Evolutionary conservation across 139 green algal genomes (phyloP).

Genomic region (Ettlia oleoabundans): DNA sequence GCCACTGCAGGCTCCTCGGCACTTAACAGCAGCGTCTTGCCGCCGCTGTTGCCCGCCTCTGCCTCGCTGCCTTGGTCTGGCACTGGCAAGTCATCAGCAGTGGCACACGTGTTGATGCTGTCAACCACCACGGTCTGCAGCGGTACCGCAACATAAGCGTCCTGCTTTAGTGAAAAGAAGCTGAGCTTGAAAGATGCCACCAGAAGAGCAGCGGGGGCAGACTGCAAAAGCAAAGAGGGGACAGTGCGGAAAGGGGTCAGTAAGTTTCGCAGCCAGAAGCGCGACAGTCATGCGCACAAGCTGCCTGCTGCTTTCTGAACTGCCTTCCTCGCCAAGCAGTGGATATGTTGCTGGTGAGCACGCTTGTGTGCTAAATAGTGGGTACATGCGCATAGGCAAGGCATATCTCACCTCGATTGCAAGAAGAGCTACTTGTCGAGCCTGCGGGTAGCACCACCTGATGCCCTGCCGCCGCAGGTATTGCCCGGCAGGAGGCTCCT

Average conservation of each 20-base stretch:
- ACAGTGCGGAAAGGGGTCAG: not conserved
- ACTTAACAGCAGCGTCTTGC: conserved; percentile 1
- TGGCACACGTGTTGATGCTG: not conserved
- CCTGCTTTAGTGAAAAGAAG: not conserved
- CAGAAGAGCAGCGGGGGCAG: not conserved
- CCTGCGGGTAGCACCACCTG: conserved; percentile 39
- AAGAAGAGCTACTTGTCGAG: conserved; percentile 22
- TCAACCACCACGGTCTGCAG: not conserved
- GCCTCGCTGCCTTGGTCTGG: not conserved
- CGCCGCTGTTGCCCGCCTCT: not conserved
- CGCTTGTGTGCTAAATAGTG: no score
- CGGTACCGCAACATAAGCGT: not conserved
- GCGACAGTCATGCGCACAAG: no score
- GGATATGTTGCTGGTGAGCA: no score
- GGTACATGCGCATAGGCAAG: no score
- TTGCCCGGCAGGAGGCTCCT: not conserved
- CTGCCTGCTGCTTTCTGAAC: no score
- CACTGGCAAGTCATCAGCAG: no score
- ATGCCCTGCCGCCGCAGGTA: conserved; percentile 5
- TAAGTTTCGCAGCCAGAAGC: no score
- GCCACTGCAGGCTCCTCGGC: not conserved
- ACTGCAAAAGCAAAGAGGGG: not conserved
- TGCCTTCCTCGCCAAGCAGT: no score
- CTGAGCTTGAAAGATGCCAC: conserved; percentile 17
- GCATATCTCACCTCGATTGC: conserved; percentile 8